Evolutionary conservation across 768 basidiomycete species (phyloP), one percentile per base, ranked within the genome.

Genomic region (Mycena olivaceomarginata): DNA sequence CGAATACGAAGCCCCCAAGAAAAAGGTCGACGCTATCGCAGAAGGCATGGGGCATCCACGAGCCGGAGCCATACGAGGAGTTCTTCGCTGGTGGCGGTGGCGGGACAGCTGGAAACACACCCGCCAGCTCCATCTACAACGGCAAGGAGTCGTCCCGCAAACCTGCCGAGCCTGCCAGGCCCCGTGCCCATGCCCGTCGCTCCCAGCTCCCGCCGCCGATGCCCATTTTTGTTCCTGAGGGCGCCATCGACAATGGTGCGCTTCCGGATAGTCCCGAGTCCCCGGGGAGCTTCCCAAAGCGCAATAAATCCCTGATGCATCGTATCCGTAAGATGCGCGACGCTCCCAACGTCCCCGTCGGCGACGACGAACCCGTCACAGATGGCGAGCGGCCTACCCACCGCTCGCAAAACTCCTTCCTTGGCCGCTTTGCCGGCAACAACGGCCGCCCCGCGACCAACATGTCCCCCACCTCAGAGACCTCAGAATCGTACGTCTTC

Each of bases 31-130:
- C 80, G 95, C 95, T 48, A 93, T 97, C 74, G 96, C 96, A 62
- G 96, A 97, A 97, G 85, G 96, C 96, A 1, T 97, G 96, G 96
- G 96, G 96, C 48, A 96, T 96, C 67, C 95, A 96, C 80, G 96
- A 97, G 81, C 96, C 96, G 6, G 96, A 97, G 82, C 96, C 96
- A 9, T 97, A 91, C 81, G 96, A 97, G 81, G 96, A 97, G 80
- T 97, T 97, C 83, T 95, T 92, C 77, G 96, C 95, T 31, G 96
- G 95, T 22, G 94, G 95, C 59, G 94, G 94, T 83, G 80, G 72
- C 89, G 81, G 83, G 82, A 77, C 84, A 80, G 77, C 85, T 82
- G 90, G 89, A 39, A 93, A 92, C 65, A 92, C 93, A 7, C 91
- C 92, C 15, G 86, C 93, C 46, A 92, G 90, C 81, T 94, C 94